Conservation (phyloP, 169 alveolate species). For the Plasmodium sp. region DNA sequence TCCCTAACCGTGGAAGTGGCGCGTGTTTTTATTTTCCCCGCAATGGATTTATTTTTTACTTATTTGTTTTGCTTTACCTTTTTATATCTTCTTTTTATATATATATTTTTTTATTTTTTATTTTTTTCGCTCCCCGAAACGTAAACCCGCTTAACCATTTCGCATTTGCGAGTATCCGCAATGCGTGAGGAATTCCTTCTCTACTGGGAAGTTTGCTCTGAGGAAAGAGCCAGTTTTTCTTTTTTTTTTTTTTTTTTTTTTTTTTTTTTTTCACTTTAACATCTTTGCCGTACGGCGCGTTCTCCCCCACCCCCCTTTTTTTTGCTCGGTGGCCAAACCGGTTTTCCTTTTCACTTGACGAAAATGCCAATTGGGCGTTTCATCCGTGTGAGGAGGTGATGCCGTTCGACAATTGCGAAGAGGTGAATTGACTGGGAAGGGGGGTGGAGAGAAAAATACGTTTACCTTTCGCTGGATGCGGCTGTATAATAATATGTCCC, state of each 20-base stretch:
- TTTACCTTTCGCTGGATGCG: neutral
- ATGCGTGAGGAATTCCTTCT: neutral
- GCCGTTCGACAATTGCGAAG: neutral
- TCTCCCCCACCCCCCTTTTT: neutral
- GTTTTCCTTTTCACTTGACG: neutral
- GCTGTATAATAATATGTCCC: neutral
- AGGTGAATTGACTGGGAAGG: neutral
- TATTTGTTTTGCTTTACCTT: no score
- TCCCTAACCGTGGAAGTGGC: neutral
- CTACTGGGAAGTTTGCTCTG: neutral
- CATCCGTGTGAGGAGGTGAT: neutral
- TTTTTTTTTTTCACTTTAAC: neutral
- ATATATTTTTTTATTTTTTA: no score
- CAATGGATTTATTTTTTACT: neutral
- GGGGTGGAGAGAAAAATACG: neutral
- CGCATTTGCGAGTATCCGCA: neutral
- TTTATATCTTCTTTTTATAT: no score
- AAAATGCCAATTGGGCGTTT: neutral
- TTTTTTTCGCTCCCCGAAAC: no score
- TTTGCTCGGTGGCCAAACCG: neutral
- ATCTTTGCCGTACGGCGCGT: neutral
- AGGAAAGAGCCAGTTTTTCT: neutral
- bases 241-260: no score
- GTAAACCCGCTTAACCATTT: neutral
- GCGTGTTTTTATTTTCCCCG: neutral